Conservation (phyloP, 768 basidiomycete species). For the Boletus huronensis region DNA sequence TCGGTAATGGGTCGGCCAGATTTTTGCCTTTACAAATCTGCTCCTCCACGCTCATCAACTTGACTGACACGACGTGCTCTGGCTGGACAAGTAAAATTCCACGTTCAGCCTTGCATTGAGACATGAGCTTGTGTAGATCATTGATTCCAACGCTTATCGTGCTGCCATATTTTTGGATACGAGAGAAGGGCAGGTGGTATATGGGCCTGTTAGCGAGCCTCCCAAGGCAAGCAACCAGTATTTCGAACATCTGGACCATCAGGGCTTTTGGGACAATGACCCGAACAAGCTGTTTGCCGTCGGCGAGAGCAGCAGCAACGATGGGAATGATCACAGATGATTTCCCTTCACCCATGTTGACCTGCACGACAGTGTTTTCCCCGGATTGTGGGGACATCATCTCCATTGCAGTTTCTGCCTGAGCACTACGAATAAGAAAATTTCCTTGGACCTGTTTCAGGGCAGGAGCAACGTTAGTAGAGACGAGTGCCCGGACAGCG, state of each 20-base stretch:
- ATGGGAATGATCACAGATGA: not conserved
- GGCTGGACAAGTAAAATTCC: not conserved
- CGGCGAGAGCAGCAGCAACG: not conserved
- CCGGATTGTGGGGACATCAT: not conserved
- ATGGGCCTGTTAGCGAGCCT: too few species aligned
- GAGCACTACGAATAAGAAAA: slow-evolving; percentile 8
- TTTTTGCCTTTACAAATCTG: not conserved
- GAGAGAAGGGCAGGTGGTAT: too few species aligned
- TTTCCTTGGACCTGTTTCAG: not conserved
- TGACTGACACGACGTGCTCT: not conserved
- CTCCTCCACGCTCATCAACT: too few species aligned
- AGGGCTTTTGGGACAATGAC: too few species aligned
- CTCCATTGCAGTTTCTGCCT: slow-evolving; percentile 31
- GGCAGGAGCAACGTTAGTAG: not conserved
- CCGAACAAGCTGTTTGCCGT: slow-evolving; percentile 23
- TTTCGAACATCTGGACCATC: too few species aligned
- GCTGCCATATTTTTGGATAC: too few species aligned
- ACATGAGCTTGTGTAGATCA: slow-evolving; percentile 28
- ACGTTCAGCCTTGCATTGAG: slow-evolving; percentile 31
- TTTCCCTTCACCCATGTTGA: slow-evolving; percentile 20
- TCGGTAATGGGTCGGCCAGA: not conserved
- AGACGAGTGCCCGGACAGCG: too few species aligned
- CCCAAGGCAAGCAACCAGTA: too few species aligned
- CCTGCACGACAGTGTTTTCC: slow-evolving; percentile 30
- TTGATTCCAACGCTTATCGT: too few species aligned